Base-by-base conservation (phyloP, 1,284 basidiomycete species). In the Limonomyces culmigenus region DNA sequence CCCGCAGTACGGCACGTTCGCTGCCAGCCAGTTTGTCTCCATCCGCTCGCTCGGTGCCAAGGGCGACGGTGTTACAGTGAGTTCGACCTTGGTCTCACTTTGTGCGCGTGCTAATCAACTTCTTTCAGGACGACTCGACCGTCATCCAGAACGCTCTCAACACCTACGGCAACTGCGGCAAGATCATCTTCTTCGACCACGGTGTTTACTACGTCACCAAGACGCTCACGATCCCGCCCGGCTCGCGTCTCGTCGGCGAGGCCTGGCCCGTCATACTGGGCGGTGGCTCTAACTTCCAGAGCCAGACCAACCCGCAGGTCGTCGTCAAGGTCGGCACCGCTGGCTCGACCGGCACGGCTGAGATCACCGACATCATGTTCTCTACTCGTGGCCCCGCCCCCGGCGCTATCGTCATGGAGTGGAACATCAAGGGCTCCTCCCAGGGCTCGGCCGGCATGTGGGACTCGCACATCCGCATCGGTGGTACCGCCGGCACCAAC, bases 181-280 rank as follows among this genome's bases (percentile, higher is more conserved):
- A 76, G 49, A 74, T 84, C 47, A 73, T 84, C 39, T 84, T 75
- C 58, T 74, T 84, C 46, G 76, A 80, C 42, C 72, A 74, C 2
- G 78, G 78, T 12, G 67, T 68, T 11, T 87, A 86, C 52, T 54
- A 80, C 37, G 66, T 87, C 41, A 67, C 73, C 12, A 63, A 67
- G 19, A 86, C 83, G 2, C 61, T 87, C 35, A 63, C 61, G 1
- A 73, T 86, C 38, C 83, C 81, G 13, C 67, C 71, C 2, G 79
- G 74, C 14, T 68, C 75, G 1, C 70, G 69, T 34, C 59, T 86
- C 20, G 67, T 77, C 6, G 83, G 83, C 21, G 81, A 87, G 49
- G 75, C 70, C 0, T 86, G 78, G 78, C 66, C 78, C 0, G 68
- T 73, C 15, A 70, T 87, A 39, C 66, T 80, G 34, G 83, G 74